Base-by-base conservation (phyloP, 352 stramenopile genomes). In the Globisporangium nagaii region DNA sequence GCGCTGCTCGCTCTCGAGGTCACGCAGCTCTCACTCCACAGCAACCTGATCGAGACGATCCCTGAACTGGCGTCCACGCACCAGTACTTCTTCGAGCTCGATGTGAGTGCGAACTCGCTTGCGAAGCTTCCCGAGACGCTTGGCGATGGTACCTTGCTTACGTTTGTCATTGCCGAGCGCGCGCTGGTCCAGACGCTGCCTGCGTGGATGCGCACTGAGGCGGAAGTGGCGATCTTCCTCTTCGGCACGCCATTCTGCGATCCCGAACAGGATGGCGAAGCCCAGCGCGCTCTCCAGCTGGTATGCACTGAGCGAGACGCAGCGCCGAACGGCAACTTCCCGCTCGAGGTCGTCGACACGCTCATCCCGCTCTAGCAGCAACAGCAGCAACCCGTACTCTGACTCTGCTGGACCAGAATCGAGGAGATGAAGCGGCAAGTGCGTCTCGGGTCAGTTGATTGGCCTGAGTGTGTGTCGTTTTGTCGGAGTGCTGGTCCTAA, bases 201-300 rank as follows among this genome's bases (percentile, higher is more conserved):
- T 2, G 11, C 28, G 19, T 52, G 45, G 45, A n/a, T 31, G 15
- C 36, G 15, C 9, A 44, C 32, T 12, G 27, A 22, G 19, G 32
- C 37, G 13, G 7, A 44, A 6, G 31, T 24, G 15, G 19, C 22
- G 6, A 20, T 44, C n/a, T 44, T 36, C 20, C 4, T 54, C 8
- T 28, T n/a, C 20, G 47, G 24, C 10, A 44, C 47, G 15, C 47
- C 47, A 20, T 54, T 43, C 32, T 54, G 47, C 36, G 32, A 27
- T n/a, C n/a, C n/a, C n/a, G n/a, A n/a, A n/a, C n/a, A n/a, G n/a
- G n/a, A n/a, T n/a, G n/a, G n/a, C n/a, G n/a, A n/a, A n/a, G n/a
- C n/a, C n/a, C n/a, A n/a, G n/a, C n/a, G n/a, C n/a, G n/a, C n/a
- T n/a, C n/a, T 37, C 12, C 15, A 37, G 11, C 11, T 37, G 32